These are phyloP conservation scores for Phylloporus sp. DNA, from an alignment of 768 basidiomycete genomes.

Conservation along the genomic window DNA sequence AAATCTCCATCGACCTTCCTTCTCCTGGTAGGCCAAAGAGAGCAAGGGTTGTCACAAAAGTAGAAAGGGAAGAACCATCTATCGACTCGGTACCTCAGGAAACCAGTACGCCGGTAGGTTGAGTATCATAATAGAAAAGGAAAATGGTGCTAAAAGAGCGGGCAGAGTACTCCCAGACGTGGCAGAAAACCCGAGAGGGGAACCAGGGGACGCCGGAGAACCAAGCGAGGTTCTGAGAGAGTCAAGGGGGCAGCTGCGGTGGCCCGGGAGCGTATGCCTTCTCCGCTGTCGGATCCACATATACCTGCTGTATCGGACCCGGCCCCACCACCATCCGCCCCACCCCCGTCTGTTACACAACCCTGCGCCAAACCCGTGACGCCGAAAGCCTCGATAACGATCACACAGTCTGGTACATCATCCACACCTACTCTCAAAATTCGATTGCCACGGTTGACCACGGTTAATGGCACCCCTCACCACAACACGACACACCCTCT, in stretches of 20 bases:
- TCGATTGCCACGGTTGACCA: conserved; percentile 29
- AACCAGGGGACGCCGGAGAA: conserved; percentile 25
- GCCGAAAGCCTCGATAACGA: conserved; percentile 33
- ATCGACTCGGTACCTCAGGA: conserved; percentile 4
- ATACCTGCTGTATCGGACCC: conserved; percentile 17
- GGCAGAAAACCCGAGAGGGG: conserved; percentile 12
- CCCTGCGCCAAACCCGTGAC: conserved; percentile 23
- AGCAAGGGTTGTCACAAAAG: conserved; percentile 26
- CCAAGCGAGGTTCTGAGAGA: conserved; percentile 14
- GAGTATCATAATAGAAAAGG: not conserved
- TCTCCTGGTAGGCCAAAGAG: conserved; percentile 30
- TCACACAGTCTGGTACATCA: conserved; percentile 31
- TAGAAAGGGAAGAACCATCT: conserved; percentile 23
- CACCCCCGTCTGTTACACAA: conserved; percentile 9
- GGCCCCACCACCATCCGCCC: conserved; percentile 3
- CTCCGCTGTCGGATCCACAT: conserved; percentile 11
- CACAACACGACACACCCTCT: conserved; percentile 16
- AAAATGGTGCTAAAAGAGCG: conserved; percentile 1
- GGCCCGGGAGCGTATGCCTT: conserved; percentile 13
- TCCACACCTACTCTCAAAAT: conserved; percentile 35
- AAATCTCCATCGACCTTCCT: conserved; percentile 14
- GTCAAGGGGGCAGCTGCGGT: conserved; percentile 9
- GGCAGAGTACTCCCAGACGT: conserved; percentile 11
- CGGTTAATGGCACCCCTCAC: conserved; percentile 26
- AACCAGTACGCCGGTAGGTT: conserved; percentile 17